phyloP scores from a whole-genome alignment of 306 rosid species.

The Datisca glomerata region DNA sequence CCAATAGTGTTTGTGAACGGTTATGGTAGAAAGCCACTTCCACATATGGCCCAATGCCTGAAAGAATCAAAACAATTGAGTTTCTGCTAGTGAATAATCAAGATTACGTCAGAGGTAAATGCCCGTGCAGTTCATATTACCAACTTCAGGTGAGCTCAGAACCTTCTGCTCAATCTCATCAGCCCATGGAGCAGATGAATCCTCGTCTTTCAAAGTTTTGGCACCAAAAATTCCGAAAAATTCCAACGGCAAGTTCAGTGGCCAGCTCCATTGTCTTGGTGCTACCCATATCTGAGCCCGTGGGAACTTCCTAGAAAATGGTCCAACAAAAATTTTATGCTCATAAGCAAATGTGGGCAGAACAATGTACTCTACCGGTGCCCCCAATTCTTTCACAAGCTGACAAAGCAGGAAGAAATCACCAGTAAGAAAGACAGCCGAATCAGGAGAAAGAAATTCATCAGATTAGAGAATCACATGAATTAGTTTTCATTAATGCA shows the following conservation, averaged over 20 bases:
- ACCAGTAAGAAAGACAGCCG: slow-evolving; percentile 3
- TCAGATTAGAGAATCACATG: no score
- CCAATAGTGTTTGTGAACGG: slow-evolving; percentile 66
- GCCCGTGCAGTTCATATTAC: slow-evolving; percentile 41
- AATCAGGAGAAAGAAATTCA: no score
- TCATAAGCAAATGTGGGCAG: slow-evolving; percentile 94
- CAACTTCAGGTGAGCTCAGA: slow-evolving; percentile 95
- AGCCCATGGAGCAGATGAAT: slow-evolving; percentile 70
- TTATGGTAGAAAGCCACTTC: slow-evolving; percentile 96
- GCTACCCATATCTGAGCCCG: slow-evolving; percentile 91
- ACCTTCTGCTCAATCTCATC: slow-evolving; percentile 79
- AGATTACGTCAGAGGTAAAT: background rate
- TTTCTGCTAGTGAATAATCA: background rate
- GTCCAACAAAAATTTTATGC: slow-evolving; percentile 93
- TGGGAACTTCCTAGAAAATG: slow-evolving; percentile 87
- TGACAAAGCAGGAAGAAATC: slow-evolving; percentile 23
- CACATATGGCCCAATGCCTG: slow-evolving; percentile 95
- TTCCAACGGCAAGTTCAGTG: slow-evolving; percentile 78
- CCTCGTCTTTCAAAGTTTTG: slow-evolving; percentile 56
- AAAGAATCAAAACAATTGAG: slow-evolving; percentile 24
- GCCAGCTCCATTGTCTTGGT: slow-evolving; percentile 99
- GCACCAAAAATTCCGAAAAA: slow-evolving; percentile 85
- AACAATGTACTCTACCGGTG: slow-evolving; percentile 79
- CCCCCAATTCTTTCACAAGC: slow-evolving; percentile 79
- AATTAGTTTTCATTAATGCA: no score